phyloP scores from a whole-genome alignment of 2,329 filamentous ascomycete species.

The Cytospora schulzeri region DNA sequence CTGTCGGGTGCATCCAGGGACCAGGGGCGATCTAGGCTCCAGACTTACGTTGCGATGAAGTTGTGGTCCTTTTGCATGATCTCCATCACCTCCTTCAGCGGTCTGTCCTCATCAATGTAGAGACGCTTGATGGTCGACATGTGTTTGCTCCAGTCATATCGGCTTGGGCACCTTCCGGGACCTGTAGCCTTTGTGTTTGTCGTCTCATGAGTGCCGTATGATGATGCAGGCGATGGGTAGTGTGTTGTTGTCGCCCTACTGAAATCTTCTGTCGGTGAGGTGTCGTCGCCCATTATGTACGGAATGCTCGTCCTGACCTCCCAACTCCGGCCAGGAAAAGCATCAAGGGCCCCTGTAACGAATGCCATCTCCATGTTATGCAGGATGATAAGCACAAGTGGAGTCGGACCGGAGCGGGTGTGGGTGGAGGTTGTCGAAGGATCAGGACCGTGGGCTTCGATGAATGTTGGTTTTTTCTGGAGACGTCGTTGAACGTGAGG shows the following conservation, averaged over 20 bases:
- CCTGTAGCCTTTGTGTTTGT: not conserved
- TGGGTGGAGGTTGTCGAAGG: not conserved
- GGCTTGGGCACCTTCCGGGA: constrained; percentile 26
- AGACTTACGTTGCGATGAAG: constrained; percentile 31
- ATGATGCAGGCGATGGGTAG: not conserved
- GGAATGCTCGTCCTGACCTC: constrained; percentile 2
- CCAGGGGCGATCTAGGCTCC: not conserved
- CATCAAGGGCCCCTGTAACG: not conserved
- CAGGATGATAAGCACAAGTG: not conserved
- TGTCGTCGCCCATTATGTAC: not conserved
- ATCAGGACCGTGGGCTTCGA: not conserved
- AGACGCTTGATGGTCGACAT: constrained; percentile 29
- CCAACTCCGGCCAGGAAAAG: not conserved
- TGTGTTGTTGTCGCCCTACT: not conserved
- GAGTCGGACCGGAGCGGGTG: not conserved
- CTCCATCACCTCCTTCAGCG: constrained; percentile 30
- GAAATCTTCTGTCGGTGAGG: not conserved
- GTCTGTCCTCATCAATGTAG: constrained; percentile 30
- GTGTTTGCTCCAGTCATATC: constrained; percentile 29
- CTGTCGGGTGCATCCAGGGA: not conserved
- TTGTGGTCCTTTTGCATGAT: constrained; percentile 30
- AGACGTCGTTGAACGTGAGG: constrained; percentile 6
- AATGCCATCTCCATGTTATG: constrained; percentile 6
- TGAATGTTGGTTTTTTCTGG: not conserved
- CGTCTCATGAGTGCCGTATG: not conserved